Base-by-base conservation (phyloP, 2,329 filamentous ascomycete species). In the Botrytis paeoniae region DNA sequence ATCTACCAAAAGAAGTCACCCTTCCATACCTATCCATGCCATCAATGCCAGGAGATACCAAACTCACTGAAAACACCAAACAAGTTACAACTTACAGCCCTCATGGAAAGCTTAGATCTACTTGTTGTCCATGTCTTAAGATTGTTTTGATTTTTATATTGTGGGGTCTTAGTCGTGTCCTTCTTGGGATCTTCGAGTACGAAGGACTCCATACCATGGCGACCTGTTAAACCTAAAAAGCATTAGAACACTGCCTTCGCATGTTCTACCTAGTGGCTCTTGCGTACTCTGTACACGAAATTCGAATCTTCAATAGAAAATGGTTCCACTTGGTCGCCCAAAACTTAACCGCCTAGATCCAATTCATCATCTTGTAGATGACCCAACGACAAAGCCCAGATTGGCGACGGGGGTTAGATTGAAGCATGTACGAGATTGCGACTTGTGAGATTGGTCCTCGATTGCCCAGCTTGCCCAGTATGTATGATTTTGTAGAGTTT, bases 71-170 rank as follows among this genome's bases (percentile, higher is more conserved):
- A 32, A 43, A 12, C 6, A 65, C 25, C 18, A 35, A 65, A n/a
- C 43, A 51, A n/a, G 6, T 57, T 57, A 29, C 51, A 18, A 29
- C 51, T 9, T 57, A 57, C 51, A 57, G 51, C n/a, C 51, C 51
- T 57, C 51, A 18, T 12, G n/a, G 41, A 16, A 70, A 70, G 57
- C 57, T 70, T 48, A 43, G 68, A 41, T 70, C 59, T 25, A 43
- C 59, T 22, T 45, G 32, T 10, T 69, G 66, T 69, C 66, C 48
- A 69, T 41, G 66, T 69, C 54, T 45, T 60, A 43, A 69, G n/a
- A 64, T 64, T 29, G 41, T 48, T 45, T 51, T 16, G 35, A 51
- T 48, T 48, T 70, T 48, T 8, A 25, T 22, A 39, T 22, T 48
- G 43, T 71, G 69, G 59, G 43, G 32, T 63, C 18, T 62, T 48